Evolutionary conservation across 768 basidiomycete genomes (phyloP).

Genomic region (Suillus sp.): DNA sequence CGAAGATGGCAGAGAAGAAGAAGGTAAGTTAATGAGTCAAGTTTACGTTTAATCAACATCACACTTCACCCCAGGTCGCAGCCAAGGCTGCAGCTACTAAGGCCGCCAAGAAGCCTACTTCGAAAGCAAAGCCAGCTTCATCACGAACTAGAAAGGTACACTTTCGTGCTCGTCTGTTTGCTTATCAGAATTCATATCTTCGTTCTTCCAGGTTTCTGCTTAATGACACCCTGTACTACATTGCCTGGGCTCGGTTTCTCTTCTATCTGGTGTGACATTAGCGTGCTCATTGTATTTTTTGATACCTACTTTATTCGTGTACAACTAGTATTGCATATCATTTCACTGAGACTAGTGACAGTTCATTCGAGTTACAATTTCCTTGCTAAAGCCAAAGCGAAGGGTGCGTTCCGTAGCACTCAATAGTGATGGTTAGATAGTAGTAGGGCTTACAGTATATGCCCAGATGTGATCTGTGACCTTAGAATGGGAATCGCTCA

Average conservation of each 20-base stretch:
- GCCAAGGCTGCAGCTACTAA: constrained; percentile 34
- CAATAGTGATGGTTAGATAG: not conserved
- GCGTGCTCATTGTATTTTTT: constrained; percentile 10
- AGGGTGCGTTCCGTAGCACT: not conserved
- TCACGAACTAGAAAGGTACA: constrained; percentile 4
- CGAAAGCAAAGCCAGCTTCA: constrained; percentile 13
- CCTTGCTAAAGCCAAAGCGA: not conserved
- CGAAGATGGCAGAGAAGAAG: constrained; percentile 32
- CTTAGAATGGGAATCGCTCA: not conserved
- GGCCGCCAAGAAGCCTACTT: constrained; percentile 27
- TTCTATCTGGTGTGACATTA: constrained; percentile 5
- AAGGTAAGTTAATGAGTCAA: constrained; percentile 12
- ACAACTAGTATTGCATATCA: constrained; percentile 11
- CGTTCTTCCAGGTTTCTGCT: not conserved
- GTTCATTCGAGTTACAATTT: no score
- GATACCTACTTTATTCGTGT: constrained; percentile 12
- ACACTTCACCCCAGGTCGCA: constrained; percentile 22
- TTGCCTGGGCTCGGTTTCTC: not conserved
- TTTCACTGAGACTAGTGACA: not conserved
- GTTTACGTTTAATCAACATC: not conserved
- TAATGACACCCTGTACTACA: not conserved
- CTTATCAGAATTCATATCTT: not conserved
- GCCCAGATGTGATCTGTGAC: not conserved
- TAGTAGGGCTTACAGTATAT: not conserved
- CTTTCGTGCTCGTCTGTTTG: not conserved